phyloP scores from a whole-genome alignment of 148 eudicot species.

The Rheum nobile region DNA sequence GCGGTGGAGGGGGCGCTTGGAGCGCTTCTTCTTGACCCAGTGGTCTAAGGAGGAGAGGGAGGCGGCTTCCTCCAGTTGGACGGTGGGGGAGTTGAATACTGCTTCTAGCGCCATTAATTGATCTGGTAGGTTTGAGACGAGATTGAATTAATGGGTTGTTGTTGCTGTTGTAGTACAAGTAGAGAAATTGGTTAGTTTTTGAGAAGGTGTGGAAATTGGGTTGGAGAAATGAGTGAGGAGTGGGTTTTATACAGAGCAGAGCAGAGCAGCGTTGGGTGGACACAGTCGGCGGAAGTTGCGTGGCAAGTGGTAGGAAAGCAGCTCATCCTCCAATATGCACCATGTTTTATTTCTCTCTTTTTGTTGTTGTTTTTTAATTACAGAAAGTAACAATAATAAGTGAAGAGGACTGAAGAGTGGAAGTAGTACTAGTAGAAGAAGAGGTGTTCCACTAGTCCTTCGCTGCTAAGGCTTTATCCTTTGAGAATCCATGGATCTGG shows the following conservation, averaged over 20 bases:
- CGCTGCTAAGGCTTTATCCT: too few species aligned
- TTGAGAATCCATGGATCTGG: too few species aligned
- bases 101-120: constrained; percentile 90
- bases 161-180: not conserved
- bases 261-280: not conserved
- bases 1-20: constrained; percentile 57
- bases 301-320: constrained; percentile 61
- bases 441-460: too few species aligned
- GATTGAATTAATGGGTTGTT: not conserved
- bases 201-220: not conserved
- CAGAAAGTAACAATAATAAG: not conserved
- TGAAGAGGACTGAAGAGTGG: not conserved
- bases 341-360: not conserved
- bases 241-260: not conserved
- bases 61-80: constrained; percentile 22
- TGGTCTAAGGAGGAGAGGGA: constrained; percentile 22
- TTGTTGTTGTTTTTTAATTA: not conserved
- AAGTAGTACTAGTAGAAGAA: not conserved
- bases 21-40: constrained; percentile 75
- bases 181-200: not conserved
- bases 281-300: constrained; percentile 44
- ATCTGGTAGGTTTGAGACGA: not conserved
- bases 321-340: not conserved
- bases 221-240: constrained; percentile 8
- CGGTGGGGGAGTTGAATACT: constrained; percentile 39